phyloP scores from a whole-genome alignment of 345 rosid species.

The Moringa oleifera region DNA sequence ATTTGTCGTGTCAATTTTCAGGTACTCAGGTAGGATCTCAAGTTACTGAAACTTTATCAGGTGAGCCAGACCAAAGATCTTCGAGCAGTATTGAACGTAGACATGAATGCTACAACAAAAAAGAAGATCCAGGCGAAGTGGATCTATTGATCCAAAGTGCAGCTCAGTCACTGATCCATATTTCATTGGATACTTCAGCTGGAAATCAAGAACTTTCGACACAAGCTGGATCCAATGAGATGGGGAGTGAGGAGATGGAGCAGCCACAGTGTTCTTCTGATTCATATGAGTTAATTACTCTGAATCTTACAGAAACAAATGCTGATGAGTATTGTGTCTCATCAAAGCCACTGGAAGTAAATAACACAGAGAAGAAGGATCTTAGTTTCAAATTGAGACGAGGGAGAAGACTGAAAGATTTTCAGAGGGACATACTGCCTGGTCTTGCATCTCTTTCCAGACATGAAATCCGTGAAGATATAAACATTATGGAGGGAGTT shows the following conservation, averaged over 20 bases:
- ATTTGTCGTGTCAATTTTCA: slow-evolving; percentile 13
- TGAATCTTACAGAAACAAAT: slow-evolving; percentile 45
- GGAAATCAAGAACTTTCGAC: slow-evolving; percentile 16
- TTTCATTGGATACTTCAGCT: slow-evolving; percentile 28
- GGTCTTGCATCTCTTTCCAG: slow-evolving; percentile 55
- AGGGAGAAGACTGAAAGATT: slow-evolving; percentile 82
- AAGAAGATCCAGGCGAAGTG: slow-evolving; percentile 26
- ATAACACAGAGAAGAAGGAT: slow-evolving; percentile 35
- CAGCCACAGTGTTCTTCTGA: slow-evolving; percentile 42
- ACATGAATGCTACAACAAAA: slow-evolving; percentile 7
- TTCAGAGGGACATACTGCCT: slow-evolving; percentile 73
- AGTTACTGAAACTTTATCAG: slow-evolving; percentile 9
- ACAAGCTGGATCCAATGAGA: slow-evolving; percentile 20
- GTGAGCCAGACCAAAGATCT: slow-evolving; percentile 23
- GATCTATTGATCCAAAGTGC: slow-evolving; percentile 39
- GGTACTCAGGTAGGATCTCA: slow-evolving; percentile 15
- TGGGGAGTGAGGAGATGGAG: slow-evolving; percentile 20
- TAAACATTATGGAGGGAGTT: slow-evolving; percentile 63
- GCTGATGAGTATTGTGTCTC: slow-evolving; percentile 43
- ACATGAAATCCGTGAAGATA: slow-evolving; percentile 67
- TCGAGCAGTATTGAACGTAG: slow-evolving; percentile 12
- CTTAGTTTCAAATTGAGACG: slow-evolving; percentile 52
- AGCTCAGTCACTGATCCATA: slow-evolving; percentile 52
- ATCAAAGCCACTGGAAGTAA: slow-evolving; percentile 49
- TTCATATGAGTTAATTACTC: slow-evolving; percentile 49